Conservation (phyloP, 768 basidiomycete genomes). For the Asterophora lycoperdoides region DNA sequence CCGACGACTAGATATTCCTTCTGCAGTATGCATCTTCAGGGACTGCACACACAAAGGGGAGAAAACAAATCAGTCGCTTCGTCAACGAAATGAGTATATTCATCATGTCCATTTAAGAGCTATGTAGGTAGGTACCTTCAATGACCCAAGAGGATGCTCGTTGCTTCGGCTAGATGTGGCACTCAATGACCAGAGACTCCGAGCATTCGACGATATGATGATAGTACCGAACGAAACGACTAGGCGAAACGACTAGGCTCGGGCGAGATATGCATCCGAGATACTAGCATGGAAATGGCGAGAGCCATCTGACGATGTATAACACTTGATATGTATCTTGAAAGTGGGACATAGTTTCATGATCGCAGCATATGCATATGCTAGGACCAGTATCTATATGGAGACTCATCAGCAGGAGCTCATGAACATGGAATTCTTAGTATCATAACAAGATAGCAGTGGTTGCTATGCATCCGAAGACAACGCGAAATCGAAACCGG, state of each 20-base stretch:
- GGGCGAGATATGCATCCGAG: neutral
- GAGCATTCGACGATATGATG: slow-evolving; percentile 6
- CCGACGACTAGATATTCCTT: neutral
- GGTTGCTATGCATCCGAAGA: no score
- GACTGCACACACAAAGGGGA: neutral
- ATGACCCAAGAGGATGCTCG: no score
- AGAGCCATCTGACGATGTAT: neutral
- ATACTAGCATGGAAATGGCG: neutral
- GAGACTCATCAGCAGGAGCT: slow-evolving; percentile 4
- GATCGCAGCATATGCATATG: neutral
- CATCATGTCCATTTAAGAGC: no score
- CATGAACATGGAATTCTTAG: neutral
- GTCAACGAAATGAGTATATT: no score
- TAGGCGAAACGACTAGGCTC: neutral
- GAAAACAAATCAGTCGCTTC: neutral
- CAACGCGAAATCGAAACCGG: no score
- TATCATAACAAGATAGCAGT: neutral
- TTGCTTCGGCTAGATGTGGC: no score
- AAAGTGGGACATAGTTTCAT: slow-evolving; percentile 6
- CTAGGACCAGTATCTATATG: neutral
- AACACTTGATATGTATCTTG: slow-evolving; percentile 2
- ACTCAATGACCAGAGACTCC: slow-evolving; percentile 8
- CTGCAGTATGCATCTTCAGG: neutral
- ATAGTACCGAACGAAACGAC: no score
- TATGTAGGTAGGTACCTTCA: no score